Evolutionary conservation across 306 rosid species (phyloP).

Genomic region (Vicia faba): DNA sequence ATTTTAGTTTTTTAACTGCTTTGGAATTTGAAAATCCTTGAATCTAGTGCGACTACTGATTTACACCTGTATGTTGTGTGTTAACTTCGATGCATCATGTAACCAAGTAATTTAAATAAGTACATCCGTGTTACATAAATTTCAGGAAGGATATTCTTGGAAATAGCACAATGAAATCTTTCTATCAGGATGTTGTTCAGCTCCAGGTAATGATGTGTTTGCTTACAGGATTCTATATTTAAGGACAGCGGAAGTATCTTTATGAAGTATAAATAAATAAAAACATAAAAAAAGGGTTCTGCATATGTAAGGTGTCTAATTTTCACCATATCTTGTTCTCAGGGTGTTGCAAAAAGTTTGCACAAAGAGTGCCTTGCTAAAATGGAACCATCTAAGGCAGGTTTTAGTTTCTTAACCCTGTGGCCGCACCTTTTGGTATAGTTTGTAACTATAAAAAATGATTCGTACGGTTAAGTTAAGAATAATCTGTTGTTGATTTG

Average conservation of each 20-base stretch:
- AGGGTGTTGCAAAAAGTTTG: slow-evolving; percentile 75
- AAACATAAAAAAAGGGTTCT: background rate
- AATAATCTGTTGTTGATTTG: slow-evolving; percentile 32
- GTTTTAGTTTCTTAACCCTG: slow-evolving; percentile 37
- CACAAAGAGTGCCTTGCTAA: slow-evolving; percentile 66
- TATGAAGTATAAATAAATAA: slow-evolving; percentile 12
- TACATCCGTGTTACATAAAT: slow-evolving; percentile 34
- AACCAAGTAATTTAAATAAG: slow-evolving; percentile 16
- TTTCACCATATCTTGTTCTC: slow-evolving; percentile 37
- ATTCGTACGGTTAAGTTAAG: slow-evolving; percentile 30
- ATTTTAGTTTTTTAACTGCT: slow-evolving; percentile 21
- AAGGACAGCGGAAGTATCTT: too few species aligned
- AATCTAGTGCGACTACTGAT: slow-evolving; percentile 3
- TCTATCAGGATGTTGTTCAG: slow-evolving; percentile 70
- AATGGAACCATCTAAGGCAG: slow-evolving; percentile 71
- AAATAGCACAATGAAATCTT: slow-evolving; percentile 68
- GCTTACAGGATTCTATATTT: background rate
- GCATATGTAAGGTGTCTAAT: background rate
- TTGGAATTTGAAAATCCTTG: slow-evolving; percentile 21
- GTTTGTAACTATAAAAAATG: slow-evolving; percentile 20
- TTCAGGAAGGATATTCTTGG: slow-evolving; percentile 82
- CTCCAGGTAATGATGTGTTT: slow-evolving; percentile 72
- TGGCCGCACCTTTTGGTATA: slow-evolving; percentile 27
- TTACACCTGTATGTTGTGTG: slow-evolving; percentile 24
- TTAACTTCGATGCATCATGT: slow-evolving; percentile 13